Conservation (phyloP, 352 stramenopile species). For the Globisporangium orthogonon region DNA sequence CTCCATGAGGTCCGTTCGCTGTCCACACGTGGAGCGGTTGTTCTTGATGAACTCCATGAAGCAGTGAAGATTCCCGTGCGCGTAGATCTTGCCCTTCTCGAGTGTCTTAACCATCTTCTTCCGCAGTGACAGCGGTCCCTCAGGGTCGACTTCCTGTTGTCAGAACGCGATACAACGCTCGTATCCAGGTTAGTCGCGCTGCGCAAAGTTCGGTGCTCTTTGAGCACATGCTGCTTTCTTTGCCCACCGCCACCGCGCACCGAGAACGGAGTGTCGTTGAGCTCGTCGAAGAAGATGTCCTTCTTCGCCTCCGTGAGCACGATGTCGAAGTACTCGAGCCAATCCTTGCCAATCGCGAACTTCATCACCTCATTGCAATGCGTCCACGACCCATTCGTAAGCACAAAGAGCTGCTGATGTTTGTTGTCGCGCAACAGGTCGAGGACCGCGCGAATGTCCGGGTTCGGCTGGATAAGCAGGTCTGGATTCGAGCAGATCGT, state of each 20-base stretch:
- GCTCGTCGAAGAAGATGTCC: slow-evolving; percentile 48
- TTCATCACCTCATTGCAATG: slow-evolving; percentile 54
- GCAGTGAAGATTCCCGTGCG: slow-evolving; percentile 32
- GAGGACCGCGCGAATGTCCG: slow-evolving; percentile 30
- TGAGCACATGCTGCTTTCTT: too few species aligned
- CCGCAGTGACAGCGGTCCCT: slow-evolving; percentile 8
- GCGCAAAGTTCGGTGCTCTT: background rate
- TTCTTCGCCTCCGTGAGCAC: slow-evolving; percentile 45
- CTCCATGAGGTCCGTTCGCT: slow-evolving; percentile 1
- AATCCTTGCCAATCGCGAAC: slow-evolving; percentile 38
- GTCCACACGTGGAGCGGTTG: background rate
- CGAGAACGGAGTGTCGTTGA: slow-evolving; percentile 38
- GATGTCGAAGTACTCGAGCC: slow-evolving; percentile 37
- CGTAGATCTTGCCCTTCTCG: slow-evolving; percentile 31
- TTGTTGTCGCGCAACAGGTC: slow-evolving; percentile 22
- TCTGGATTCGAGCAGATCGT: slow-evolving; percentile 34
- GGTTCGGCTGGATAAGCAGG: slow-evolving; percentile 35
- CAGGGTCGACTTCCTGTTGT: slow-evolving; percentile 20
- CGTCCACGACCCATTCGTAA: slow-evolving; percentile 47
- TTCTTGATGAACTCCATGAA: slow-evolving; percentile 7
- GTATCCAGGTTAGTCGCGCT: too few species aligned
- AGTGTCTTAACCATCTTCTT: slow-evolving; percentile 23
- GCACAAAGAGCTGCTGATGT: slow-evolving; percentile 36
- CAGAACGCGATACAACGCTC: background rate
- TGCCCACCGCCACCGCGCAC: slow-evolving; percentile 7